Evolutionary conservation across 129 eudicot species (phyloP).

Genomic region (Sambucus nigra): DNA sequence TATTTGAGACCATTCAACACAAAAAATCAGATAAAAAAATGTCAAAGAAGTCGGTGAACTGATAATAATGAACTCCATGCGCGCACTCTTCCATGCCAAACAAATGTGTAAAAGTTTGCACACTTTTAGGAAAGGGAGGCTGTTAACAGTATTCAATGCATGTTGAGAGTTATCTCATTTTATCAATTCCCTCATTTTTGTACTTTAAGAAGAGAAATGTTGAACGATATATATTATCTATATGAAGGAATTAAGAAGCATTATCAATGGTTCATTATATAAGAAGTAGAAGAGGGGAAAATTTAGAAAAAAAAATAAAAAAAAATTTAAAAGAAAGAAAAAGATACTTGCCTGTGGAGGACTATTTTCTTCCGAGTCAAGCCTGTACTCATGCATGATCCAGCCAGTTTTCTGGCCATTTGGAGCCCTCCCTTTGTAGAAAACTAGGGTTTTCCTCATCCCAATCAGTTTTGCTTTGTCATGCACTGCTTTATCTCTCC

Average conservation of each 20-base stretch:
- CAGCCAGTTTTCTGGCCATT: constrained; percentile 87
- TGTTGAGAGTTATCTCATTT: neutral
- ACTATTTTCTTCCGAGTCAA: constrained; percentile 69
- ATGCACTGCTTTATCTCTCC: constrained; percentile 85
- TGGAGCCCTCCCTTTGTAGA: constrained; percentile 92
- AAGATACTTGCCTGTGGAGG: constrained; percentile 64
- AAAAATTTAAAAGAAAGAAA: neutral
- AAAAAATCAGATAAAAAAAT: neutral
- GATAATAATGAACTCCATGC: neutral
- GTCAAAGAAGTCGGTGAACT: neutral
- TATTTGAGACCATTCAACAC: neutral
- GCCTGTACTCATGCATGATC: constrained; percentile 96
- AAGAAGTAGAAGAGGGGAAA: too few relatives aligned
- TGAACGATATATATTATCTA: too few relatives aligned
- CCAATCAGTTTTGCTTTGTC: constrained; percentile 65
- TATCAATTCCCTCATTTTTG: too few relatives aligned
- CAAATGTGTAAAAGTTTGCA: neutral
- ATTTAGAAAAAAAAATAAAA: constrained; percentile 10
- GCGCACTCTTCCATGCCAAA: neutral
- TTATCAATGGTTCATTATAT: too few relatives aligned
- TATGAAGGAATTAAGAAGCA: neutral
- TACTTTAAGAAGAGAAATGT: too few relatives aligned
- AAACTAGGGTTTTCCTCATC: constrained; percentile 93
- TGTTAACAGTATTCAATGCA: neutral
- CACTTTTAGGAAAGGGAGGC: too few relatives aligned